A percentile compares a stretch with the other conserved stretches of the same genome.
These are phyloP conservation scores for Spinacia oleracea DNA, from an alignment of 179 eudicot species.

Conservation along the genomic window DNA sequence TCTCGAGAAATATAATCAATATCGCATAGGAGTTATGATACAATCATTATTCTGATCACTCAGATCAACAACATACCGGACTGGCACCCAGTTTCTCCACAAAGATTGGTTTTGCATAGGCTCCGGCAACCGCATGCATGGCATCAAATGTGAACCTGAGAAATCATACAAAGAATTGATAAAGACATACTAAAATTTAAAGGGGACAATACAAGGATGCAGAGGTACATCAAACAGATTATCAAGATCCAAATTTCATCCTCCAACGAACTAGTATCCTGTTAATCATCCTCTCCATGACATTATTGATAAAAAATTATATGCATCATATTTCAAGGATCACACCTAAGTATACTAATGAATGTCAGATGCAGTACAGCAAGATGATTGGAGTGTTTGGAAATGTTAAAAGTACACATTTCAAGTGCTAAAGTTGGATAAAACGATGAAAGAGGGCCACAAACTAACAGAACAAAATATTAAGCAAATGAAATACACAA, in stretches of 20 bases:
- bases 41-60: constrained; percentile 14
- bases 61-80: constrained; percentile 49
- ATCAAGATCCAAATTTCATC: background rate
- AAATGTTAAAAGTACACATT: no score
- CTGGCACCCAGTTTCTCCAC: constrained; percentile 93
- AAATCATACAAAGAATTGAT: background rate
- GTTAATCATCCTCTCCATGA: background rate
- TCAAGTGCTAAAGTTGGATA: background rate
- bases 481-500: background rate
- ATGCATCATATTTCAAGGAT: background rate
- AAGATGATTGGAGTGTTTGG: background rate
- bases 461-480: no score
- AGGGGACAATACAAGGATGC: background rate
- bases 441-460: background rate
- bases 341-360: background rate
- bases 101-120: constrained; percentile 95
- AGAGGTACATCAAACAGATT: background rate
- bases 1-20: constrained; percentile 21
- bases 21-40: constrained; percentile 13
- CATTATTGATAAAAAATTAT: background rate
- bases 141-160: constrained; percentile 95
- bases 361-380: background rate
- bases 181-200: background rate
- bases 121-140: constrained; percentile 99
- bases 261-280: background rate